A percentile compares a stretch with the other conserved stretches of the same genome.
Conservation (phyloP, 106 monocot species). For the Allium cepa region DNA sequence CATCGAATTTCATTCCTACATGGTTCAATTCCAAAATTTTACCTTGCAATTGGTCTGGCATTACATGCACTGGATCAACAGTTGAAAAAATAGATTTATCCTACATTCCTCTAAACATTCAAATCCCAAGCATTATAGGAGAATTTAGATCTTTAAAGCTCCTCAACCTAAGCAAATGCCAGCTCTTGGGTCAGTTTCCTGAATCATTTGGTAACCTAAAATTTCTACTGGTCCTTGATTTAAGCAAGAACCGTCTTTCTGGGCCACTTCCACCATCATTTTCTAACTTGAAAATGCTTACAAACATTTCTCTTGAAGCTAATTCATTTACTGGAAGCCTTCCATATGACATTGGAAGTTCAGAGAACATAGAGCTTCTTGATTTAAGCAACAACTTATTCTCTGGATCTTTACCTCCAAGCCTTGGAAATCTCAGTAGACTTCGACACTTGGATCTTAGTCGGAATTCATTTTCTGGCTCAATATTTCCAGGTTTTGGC, state of each 20-base stretch:
- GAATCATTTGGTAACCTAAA: constrained; percentile 31
- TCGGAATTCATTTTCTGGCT: constrained; percentile 53
- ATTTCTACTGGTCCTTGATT: constrained; percentile 39
- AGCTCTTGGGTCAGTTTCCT: constrained; percentile 50
- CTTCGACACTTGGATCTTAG: constrained; percentile 67
- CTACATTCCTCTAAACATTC: constrained; percentile 28
- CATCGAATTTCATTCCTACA: constrained; percentile 33
- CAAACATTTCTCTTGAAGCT: constrained; percentile 37
- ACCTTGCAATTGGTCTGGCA: constrained; percentile 85
- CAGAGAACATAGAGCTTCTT: constrained; percentile 44
- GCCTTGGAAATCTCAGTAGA: constrained; percentile 57
- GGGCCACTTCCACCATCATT: constrained; percentile 31
- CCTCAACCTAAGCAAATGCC: constrained; percentile 78
- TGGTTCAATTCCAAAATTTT: constrained; percentile 56
- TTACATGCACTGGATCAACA: constrained; percentile 28
- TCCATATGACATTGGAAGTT: constrained; percentile 44
- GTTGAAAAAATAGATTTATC: constrained; percentile 70
- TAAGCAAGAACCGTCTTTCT: constrained; percentile 48
- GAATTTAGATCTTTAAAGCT: constrained; percentile 36
- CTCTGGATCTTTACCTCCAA: constrained; percentile 42
- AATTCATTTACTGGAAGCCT: constrained; percentile 57
- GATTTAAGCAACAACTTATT: constrained; percentile 62
- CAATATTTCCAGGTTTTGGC: constrained; percentile 55
- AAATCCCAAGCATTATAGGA: constrained; percentile 47
- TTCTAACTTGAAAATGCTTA: constrained; percentile 27